Conservation (phyloP, 495 filamentous ascomycete genomes). For the Aspergillus conjunctus region DNA sequence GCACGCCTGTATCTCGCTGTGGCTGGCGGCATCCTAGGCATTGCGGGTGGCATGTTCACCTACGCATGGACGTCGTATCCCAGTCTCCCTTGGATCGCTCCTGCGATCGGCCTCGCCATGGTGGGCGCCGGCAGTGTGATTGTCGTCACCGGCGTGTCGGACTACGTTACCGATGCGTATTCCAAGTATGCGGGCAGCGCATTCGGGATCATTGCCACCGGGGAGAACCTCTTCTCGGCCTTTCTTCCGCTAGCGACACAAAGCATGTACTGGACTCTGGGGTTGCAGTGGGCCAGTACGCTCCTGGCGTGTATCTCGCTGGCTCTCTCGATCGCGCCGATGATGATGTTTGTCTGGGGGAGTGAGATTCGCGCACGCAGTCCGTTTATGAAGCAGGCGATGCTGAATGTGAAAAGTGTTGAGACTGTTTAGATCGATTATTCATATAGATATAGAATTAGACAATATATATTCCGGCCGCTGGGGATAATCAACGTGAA, state of each 20-base stretch:
- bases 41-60: constrained; percentile 43
- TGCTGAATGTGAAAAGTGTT: constrained; percentile 20
- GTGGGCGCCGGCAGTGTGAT: constrained; percentile 34
- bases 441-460: neutral
- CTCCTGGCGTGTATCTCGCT: constrained; percentile 43
- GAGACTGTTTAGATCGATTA: neutral
- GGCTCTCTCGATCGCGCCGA: constrained; percentile 31
- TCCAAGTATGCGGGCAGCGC: constrained; percentile 39
- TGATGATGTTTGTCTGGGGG: constrained; percentile 35
- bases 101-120: constrained; percentile 22
- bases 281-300: constrained; percentile 48
- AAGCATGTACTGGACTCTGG: constrained; percentile 45
- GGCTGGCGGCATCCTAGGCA: constrained; percentile 34
- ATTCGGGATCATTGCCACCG: constrained; percentile 37
- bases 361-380: constrained; percentile 33
- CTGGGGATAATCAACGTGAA: neutral
- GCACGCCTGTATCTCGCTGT: constrained; percentile 41
- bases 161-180: constrained; percentile 41
- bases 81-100: constrained; percentile 28
- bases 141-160: constrained; percentile 34
- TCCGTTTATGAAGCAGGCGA: constrained; percentile 42
- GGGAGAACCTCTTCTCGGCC: constrained; percentile 42
- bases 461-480: neutral
- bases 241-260: constrained; percentile 44
- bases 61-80: constrained; percentile 46